Percentiles rank a stretch among this genome's conserved stretches.
Conservation (phyloP, 768 basidiomycete genomes). For the Pisolithus microcarpus region DNA sequence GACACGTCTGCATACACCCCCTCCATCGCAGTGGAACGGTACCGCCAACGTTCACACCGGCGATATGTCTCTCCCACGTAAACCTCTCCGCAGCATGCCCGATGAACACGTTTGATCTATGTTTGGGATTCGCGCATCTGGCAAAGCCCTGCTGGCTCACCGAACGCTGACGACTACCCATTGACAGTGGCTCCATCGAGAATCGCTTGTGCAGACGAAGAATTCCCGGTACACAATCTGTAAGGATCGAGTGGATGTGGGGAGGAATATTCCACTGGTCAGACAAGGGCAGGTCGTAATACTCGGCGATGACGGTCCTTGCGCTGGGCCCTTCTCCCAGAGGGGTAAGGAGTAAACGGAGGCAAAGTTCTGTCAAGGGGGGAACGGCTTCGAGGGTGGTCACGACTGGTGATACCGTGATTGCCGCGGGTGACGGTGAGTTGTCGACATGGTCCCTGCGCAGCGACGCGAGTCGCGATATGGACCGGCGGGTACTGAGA, state of each 20-base stretch:
- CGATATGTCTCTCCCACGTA: conserved; percentile 56
- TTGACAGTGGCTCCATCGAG: conserved; percentile 5
- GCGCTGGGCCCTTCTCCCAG: conserved; percentile 1
- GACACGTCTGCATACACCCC: conserved; percentile 57
- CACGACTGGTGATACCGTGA: conserved; percentile 16
- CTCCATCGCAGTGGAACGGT: conserved; percentile 59
- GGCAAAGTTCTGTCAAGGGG: conserved; percentile 31
- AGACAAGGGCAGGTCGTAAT: conserved; percentile 26
- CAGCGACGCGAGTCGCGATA: conserved; percentile 6
- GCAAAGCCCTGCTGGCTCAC: conserved; percentile 32
- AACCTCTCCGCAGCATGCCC: conserved; percentile 53
- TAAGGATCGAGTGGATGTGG: conserved; percentile 19
- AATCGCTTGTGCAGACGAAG: conserved; percentile 19
- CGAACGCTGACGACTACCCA: neutral
- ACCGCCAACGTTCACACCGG: conserved; percentile 45
- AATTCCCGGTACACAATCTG: conserved; percentile 23
- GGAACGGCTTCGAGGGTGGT: conserved; percentile 17
- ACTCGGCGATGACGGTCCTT: conserved; percentile 13
- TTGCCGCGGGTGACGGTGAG: conserved; percentile 1
- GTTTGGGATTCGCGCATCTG: conserved; percentile 39
- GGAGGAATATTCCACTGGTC: conserved; percentile 22
- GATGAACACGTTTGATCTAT: conserved; percentile 37
- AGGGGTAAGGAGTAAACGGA: conserved; percentile 32
- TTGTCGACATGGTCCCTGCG: conserved; percentile 2
- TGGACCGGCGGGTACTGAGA: conserved; percentile 9